Base-by-base conservation (phyloP, 1,284 basidiomycete species). In the Tetrapyrgos nigripes region DNA sequence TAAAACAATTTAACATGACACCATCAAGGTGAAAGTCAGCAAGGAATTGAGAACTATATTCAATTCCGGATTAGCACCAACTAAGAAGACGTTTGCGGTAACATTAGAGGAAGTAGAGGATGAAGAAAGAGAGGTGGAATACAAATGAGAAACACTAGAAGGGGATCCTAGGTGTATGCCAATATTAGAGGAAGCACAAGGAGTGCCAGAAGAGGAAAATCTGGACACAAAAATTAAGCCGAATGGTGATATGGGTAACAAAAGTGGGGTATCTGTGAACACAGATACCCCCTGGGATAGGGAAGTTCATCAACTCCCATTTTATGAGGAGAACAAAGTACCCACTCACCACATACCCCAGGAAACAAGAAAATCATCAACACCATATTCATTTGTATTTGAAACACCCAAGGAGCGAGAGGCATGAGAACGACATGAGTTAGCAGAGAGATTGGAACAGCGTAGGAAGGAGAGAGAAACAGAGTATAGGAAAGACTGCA, bases 1-100 rank as follows among this genome's bases (percentile, higher is more conserved):
- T n/a, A n/a, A n/a, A n/a, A n/a, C n/a, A n/a, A n/a, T n/a, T 69
- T 69, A 5, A 56, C 75, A 6, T 63, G 74, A 10, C 17, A 33
- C 31, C 31, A 46, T 69, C 6, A 4, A 4, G 27, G 50, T 58
- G 9, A 23, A n/a, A n/a, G n/a, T n/a, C n/a, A n/a, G n/a, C n/a
- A n/a, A n/a, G n/a, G n/a, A n/a, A n/a, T n/a, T n/a, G n/a, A n/a
- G n/a, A n/a, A n/a, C n/a, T n/a, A n/a, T 53, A 2, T 52, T 52
- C 50, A 43, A 58, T 4, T 27, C 23, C 8, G 49, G 49, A 21
- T 10, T 53, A n/a, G 31, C 31, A 14, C 14, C 31, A 8, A 33
- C 8, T 33, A 8, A 8, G 31, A 33, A 33, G 8, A 33, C 31
- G 9, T 8, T 8, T 14, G 14, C 31, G 14, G 31, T 14, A 33